These are phyloP conservation scores for Fusarium liriodendri DNA, from an alignment of 2,329 filamentous ascomycete species.

Conservation along the genomic window DNA sequence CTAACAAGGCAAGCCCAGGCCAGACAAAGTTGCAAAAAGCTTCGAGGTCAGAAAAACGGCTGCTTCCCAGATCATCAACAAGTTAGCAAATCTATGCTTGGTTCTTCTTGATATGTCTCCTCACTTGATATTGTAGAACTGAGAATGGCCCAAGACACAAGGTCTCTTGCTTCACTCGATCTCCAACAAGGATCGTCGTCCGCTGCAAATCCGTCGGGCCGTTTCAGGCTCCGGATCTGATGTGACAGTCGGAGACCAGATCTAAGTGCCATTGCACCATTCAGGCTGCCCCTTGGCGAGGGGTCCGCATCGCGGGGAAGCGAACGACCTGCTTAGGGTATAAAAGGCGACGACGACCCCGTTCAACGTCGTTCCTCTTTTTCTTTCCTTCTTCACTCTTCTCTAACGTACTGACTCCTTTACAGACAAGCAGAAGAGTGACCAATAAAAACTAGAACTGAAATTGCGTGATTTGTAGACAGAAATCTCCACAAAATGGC, in stretches of 20 bases:
- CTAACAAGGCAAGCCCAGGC: neutral
- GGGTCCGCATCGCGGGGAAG: conserved; percentile 27
- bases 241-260: conserved; percentile 18
- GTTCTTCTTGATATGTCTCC: neutral
- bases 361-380: neutral
- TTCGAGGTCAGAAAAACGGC: conserved; percentile 3
- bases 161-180: neutral
- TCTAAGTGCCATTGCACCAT: conserved; percentile 32
- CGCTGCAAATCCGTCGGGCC: conserved; percentile 38
- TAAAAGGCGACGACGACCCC: conserved; percentile 27
- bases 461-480: conserved; percentile 6
- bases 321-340: conserved; percentile 11
- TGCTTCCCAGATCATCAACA: conserved; percentile 18
- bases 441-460: conserved; percentile 1
- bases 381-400: conserved; percentile 7
- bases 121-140: neutral
- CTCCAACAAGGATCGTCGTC: conserved; percentile 2
- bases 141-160: neutral
- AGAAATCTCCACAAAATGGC: conserved; percentile 22
- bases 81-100: conserved; percentile 27
- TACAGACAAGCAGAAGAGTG: neutral
- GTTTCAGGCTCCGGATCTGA: conserved; percentile 22
- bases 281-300: neutral
- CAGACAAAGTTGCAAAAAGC: conserved; percentile 12
- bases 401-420: neutral